Evolutionary conservation across 179 eudicot species (phyloP), one percentile per base, ranked within the genome.

Genomic region (Amaranthus tricolor): DNA sequence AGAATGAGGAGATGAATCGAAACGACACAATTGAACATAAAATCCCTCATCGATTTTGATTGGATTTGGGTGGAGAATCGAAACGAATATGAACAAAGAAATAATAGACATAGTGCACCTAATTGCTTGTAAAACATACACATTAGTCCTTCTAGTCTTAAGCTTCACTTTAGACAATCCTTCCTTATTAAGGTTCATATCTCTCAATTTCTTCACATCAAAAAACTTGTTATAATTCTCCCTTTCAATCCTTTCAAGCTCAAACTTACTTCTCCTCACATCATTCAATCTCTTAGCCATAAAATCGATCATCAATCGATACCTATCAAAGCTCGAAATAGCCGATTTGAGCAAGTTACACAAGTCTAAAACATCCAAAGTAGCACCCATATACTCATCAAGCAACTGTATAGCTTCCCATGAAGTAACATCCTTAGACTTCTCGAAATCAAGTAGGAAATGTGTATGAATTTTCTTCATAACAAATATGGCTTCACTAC

Each of bases 341-440:
- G 80, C 73, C 0, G 82, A 67, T 54, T 75, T 85, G 54, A 85
- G 76, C 68, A 80, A 69, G 74, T 82, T 82, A 60, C 88, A 85
- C 5, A 82, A 70, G 70, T 85, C 88, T 47, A 85, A 70, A 49
- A 85, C 74, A 60, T 75, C 82, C 60, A 82, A 54, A 31, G 78
- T 80, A 31, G 63, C 84, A 50, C 61, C 73, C 85, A 85, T 72
- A 71, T 85, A 85, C 9, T 80, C 85, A 67, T 85, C 88, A 54
- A 78, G 51, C 74, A 73, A 21, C 19, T 49, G 53, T 43, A 50
- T 68, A 40, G 69, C 74, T 5, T 80, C 79, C 80, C 77, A 77
- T 7, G 82, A 76, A 0, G 69, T 47, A 0, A 75, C 49, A 21
- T 62, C 77, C 6, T 77, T 51, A 14, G 62, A 63, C 56, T 64